Percentiles rank a stretch among this genome's conserved stretches.
Conservation (phyloP, 1,284 basidiomycete genomes). For the Tetrapyrgos nigripes region DNA sequence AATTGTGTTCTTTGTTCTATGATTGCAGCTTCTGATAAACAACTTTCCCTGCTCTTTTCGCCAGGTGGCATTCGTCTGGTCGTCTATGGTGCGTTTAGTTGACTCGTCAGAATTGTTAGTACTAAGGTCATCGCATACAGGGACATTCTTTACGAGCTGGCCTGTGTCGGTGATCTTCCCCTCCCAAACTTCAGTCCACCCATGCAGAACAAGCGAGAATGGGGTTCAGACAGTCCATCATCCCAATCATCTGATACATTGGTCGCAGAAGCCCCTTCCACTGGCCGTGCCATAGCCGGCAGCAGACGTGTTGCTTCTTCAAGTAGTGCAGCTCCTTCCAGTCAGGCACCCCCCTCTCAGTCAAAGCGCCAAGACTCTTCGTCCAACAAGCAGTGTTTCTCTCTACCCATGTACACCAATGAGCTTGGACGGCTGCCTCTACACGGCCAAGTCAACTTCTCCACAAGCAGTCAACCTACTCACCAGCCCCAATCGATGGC, state of each 20-base stretch:
- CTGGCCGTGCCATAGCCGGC: constrained; percentile 6
- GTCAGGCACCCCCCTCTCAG: background rate
- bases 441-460: constrained; percentile 46
- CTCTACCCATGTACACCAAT: constrained; percentile 63
- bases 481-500: background rate
- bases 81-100: constrained; percentile 42
- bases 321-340: background rate
- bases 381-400: constrained; percentile 23
- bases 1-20: constrained; percentile 13
- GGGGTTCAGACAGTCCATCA: constrained; percentile 56
- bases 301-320: constrained; percentile 7
- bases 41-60: constrained; percentile 1
- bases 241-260: background rate
- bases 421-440: constrained; percentile 63
- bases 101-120: background rate
- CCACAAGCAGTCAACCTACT: constrained; percentile 3
- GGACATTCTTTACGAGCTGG: constrained; percentile 74
- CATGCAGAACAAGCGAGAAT: constrained; percentile 61
- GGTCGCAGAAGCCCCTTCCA: background rate
- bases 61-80: constrained; percentile 56
- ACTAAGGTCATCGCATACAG: constrained; percentile 35
- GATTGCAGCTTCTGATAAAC: background rate
- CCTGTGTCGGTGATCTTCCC: constrained; percentile 69
- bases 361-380: constrained; percentile 8
- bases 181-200: constrained; percentile 58